Base-by-base conservation (phyloP, 495 filamentous ascomycete genomes). In the Penicillium maclennaniae region DNA sequence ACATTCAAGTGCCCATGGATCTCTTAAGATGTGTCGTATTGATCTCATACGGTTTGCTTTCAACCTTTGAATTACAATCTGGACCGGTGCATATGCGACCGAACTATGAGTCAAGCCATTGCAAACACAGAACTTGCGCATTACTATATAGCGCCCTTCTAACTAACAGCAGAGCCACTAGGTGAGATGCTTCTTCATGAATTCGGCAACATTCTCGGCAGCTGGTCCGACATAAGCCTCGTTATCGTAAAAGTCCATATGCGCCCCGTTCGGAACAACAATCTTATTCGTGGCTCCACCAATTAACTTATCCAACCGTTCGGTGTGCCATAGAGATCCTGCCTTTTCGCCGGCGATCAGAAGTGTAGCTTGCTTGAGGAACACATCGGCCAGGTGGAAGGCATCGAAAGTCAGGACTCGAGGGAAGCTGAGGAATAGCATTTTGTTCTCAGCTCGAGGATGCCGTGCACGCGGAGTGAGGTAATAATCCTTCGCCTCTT, bases 281-380 rank as follows among this genome's bases (percentile, higher is more conserved):
- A 56, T 0, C 46, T 56, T 56, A 28, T 51, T 37, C 4, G 40
- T 51, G 14, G 46, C 53, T 21, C 25, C 47, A 4, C 21, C 47
- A 37, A 56, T 40, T 25, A 51, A 17, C 28, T 46, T 38, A 26
- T 51, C 53, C 2, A 56, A 17, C 41, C 27, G 51, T 4, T 56
- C 46, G 6, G 53, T 56, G 41, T 56, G 46, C 53, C 53, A 56
- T 21, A 48, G 15, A 23, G 53, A 56, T 7, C 46, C 53, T 1
- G 53, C 53, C 8, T 51, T 41, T 39, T 37, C 39, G 6, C 53
- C 53, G 0, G 47, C 53, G 37, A 56, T 56, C 25, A 56, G 46
- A 4, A 56, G 14, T 15, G 39, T 25, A 20, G 53, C 47, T 28
- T 51, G 53, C 16, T 16, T 56, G 9, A 51, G 37, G 40, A 16